phyloP scores from a whole-genome alignment of 2,329 filamentous ascomycete species.

The Colletotrichum cereale region DNA sequence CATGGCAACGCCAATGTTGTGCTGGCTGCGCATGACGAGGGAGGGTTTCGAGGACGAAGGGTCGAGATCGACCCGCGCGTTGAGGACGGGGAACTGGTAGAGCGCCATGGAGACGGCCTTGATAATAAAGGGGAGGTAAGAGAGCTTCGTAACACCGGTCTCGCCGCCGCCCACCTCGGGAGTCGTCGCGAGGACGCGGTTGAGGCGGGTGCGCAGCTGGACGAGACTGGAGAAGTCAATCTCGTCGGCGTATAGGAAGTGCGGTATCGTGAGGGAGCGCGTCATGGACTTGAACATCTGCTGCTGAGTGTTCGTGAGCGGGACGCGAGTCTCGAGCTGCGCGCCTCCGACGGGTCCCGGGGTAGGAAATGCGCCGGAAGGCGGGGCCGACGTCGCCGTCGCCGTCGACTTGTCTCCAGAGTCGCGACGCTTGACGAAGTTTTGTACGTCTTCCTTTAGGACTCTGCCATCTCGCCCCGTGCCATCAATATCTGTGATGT shows the following conservation, averaged over 20 bases:
- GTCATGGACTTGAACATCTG: conserved; percentile 99
- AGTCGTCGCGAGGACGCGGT: conserved; percentile 66
- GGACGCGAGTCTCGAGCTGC: conserved; percentile 76
- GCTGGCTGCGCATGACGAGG: conserved; percentile 82
- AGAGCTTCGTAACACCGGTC: conserved; percentile 73
- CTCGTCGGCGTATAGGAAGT: conserved; percentile 95
- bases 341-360: conserved; percentile 47
- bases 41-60: conserved; percentile 69
- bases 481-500: conserved; percentile 83
- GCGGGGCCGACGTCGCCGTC: conserved; percentile 35
- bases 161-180: conserved; percentile 59
- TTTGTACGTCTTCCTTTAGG: conserved; percentile 90
- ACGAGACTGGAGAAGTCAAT: conserved; percentile 84
- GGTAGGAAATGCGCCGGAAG: conserved; percentile 47
- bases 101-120: conserved; percentile 93
- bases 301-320: conserved; percentile 82
- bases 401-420: conserved; percentile 27
- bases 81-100: conserved; percentile 85
- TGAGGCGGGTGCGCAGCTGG: conserved; percentile 79
- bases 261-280: conserved; percentile 87
- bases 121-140: conserved; percentile 93
- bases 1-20: conserved; percentile 97
- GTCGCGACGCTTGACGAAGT: conserved; percentile 70
- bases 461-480: conserved; percentile 94
- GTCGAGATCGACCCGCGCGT: conserved; percentile 81